Evolutionary conservation across 768 basidiomycete genomes (phyloP).

Genomic region (Clitopilus hobsonii): DNA sequence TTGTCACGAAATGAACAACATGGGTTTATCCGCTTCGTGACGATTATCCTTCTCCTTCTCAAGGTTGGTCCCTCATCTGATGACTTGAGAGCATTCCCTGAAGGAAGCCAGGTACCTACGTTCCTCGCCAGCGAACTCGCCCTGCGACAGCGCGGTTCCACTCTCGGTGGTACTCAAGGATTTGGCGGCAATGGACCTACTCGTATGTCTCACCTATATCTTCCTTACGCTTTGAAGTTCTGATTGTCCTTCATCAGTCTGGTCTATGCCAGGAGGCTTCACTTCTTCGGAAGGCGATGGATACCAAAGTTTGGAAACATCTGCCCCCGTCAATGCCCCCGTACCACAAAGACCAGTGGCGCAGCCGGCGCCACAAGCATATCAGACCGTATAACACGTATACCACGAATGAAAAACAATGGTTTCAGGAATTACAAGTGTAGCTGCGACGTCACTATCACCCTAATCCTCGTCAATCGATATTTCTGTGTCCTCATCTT

Average conservation of each 20-base stretch:
- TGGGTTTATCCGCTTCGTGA: slow-evolving; percentile 51
- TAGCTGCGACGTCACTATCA: slow-evolving; percentile 2
- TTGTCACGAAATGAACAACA: slow-evolving; percentile 50
- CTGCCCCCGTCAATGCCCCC: slow-evolving; percentile 19
- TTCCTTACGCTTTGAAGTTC: background rate
- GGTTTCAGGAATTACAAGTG: background rate
- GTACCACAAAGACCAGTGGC: slow-evolving; percentile 13
- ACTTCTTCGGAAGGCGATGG: slow-evolving; percentile 50
- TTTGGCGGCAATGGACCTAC: slow-evolving; percentile 51
- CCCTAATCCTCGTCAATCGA: slow-evolving; percentile 8
- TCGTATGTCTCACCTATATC: slow-evolving; percentile 28
- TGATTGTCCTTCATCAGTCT: slow-evolving; percentile 38
- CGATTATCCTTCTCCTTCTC: slow-evolving; percentile 48
- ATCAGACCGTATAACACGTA: slow-evolving; percentile 33
- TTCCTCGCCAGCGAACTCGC: slow-evolving; percentile 44
- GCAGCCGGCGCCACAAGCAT: slow-evolving; percentile 31
- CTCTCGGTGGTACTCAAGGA: slow-evolving; percentile 45
- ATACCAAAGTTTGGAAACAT: slow-evolving; percentile 54
- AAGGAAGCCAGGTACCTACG: slow-evolving; percentile 52
- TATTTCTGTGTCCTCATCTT: too few species aligned
- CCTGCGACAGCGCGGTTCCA: slow-evolving; percentile 54
- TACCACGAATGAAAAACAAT: background rate
- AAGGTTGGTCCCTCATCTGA: slow-evolving; percentile 37
- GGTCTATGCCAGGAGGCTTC: slow-evolving; percentile 77
- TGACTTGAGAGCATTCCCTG: background rate